Base-by-base conservation (phyloP, 208 protist species). In the Leishmania arabica region DNA sequence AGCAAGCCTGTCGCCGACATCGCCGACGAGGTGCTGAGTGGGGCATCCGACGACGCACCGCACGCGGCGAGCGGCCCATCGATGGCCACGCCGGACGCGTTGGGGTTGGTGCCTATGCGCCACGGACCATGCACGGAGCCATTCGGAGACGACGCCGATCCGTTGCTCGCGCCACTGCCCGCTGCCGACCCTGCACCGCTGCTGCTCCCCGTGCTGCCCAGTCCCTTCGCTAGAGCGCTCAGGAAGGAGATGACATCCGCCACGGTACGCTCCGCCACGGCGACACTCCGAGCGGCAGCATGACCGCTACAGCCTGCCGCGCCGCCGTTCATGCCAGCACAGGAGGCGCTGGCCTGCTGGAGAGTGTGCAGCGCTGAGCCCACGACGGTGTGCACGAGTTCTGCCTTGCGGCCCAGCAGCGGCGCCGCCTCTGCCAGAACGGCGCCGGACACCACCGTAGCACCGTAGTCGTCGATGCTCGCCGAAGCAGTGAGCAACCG, bases 241-340 rank as follows among this genome's bases (percentile, higher is more conserved):
- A 92, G 56, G 88, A 85, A 92, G 17, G 90, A 89, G 75, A 95
- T 91, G 42, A 51, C 72, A 34, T 93, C 89, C 1, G 90, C 86
- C 37, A 92, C 85, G 37, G 86, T 56, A 31, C 89, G 81, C 24
- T 86, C 78, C 37, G 45, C 65, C 37, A 58, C 56, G 2, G 49
- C 34, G 69, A 70, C 37, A 51, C 58, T 27, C 13, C 51, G 34
- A 80, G 24, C 19, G 8, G 49, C 31, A n/a, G 72, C 40, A 15
- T 13, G 37, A 13, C 65, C 79, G n/a, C 31, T 9, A 58, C 42
- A 51, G 40, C 65, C 64, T 27, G 21, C 75, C 11, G 53, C 70
- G 73, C 37, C 27, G 72, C 40, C 45, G 40, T 19, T 69, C 58
- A 76, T 79, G 19, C 4, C 64, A 31, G 24, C 15, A 56, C 71